Percentiles rank a stretch among this genome's conserved stretches.
Conservation (phyloP, 371 early-diverging fungal species). For the Blakeslea trispora region DNA sequence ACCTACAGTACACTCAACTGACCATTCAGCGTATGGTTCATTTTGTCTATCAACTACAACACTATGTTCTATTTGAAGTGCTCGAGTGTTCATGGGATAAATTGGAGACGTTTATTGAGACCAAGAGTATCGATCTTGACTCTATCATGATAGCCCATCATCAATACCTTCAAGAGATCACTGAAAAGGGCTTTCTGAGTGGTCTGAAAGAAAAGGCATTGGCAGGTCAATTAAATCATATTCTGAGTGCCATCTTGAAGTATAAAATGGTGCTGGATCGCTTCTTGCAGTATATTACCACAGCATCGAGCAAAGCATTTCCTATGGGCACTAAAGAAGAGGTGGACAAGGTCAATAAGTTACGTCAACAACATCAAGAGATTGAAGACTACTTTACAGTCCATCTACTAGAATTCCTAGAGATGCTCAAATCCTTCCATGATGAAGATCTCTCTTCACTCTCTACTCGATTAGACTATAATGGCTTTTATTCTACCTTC, state of each 20-base stretch:
- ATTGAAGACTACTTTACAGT: slow-evolving; percentile 20
- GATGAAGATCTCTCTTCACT: slow-evolving; percentile 72
- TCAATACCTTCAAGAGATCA: slow-evolving; percentile 62
- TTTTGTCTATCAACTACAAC: slow-evolving; percentile 90
- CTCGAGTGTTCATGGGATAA: slow-evolving; percentile 92
- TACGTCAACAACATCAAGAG: slow-evolving; percentile 37
- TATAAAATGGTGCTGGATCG: slow-evolving; percentile 39
- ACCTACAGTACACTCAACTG: slow-evolving; percentile 66
- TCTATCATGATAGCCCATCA: slow-evolving; percentile 71
- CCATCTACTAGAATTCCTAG: slow-evolving; percentile 50
- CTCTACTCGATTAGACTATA: slow-evolving; percentile 78
- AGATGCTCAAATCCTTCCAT: slow-evolving; percentile 60
- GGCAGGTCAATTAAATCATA: slow-evolving; percentile 29
- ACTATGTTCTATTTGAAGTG: slow-evolving; percentile 83
- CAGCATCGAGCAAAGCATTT: slow-evolving; percentile 3
- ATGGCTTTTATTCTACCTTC: slow-evolving; percentile 62
- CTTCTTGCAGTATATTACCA: slow-evolving; percentile 27
- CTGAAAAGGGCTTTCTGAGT: slow-evolving; percentile 63
- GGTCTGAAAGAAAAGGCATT: slow-evolving; percentile 39
- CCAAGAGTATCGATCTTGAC: slow-evolving; percentile 71
- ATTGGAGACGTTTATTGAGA: slow-evolving; percentile 61
- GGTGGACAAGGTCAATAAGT: slow-evolving; percentile 28
- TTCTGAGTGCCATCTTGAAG: slow-evolving; percentile 43
- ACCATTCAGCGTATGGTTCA: slow-evolving; percentile 89
- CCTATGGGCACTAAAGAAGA: slow-evolving; percentile 1